Base-by-base conservation (phyloP, 1,284 basidiomycete species). In the Leucocoprinus gongylophorus region DNA sequence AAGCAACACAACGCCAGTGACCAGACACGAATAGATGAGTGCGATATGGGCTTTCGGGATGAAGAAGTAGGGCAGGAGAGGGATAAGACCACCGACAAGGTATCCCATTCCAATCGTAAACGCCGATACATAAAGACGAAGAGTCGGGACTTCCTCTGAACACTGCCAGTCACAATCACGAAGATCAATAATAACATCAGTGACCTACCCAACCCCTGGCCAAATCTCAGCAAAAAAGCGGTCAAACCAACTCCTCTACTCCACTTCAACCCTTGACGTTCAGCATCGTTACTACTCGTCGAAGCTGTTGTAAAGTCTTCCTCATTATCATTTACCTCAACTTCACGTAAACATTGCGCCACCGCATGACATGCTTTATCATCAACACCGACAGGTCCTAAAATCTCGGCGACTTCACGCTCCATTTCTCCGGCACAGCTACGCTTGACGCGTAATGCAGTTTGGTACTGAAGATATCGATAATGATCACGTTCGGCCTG, bases 401-500 rank as follows among this genome's bases (percentile, higher is more conserved):
- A 82, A 3, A 99, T 83, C 39, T 83, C 87, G 56, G 86, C 78
- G 0, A 98, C 93, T 67, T 98, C 95, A 46, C 95, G 83, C 70
- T 97, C 92, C 81, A 98, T 90, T 73, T 98, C 95, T 51, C 91
- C 91, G 18, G 83, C 80, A 66, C 95, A 98, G 48, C 86, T 91
- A 15, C 91, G 83, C 5, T 80, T 67, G 13, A 98, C 93, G 38
- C 95, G 85, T n/a, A 85, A 79, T 50, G 83, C 75, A 3, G 89
- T 93, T 58, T 82, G 78, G 40, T 79, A 76, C 35, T 76, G 80
- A 38, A 90, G 80, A 70, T 89, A 95, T 54, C 86, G 87, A 70
- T 91, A 94, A 69, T 95, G 90, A 67, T 97, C 93, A 47, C 93
- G 82, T 68, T 99, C 95, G 35, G 95, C 90, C 68, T 98, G 92